Evolutionary conservation across 805 yeast genomes (phyloP).

Genomic region (Wickerhamomyces pijperi): DNA sequence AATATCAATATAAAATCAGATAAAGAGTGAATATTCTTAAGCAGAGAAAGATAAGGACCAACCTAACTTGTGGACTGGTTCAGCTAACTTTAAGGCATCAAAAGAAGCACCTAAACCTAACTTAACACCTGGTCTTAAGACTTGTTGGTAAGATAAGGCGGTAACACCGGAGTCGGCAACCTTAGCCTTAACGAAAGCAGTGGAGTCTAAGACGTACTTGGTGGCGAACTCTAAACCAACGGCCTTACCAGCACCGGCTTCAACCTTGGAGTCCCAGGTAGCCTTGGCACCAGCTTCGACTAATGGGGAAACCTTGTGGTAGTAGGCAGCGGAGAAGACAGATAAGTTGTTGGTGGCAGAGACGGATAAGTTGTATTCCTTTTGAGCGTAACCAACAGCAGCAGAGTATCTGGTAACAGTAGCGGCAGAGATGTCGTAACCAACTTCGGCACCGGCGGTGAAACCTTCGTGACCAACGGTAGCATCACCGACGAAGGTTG

Average conservation of each 20-base stretch:
- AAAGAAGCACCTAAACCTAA: conserved; percentile 95
- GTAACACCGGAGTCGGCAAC: conserved; percentile 93
- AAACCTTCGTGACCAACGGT: conserved; percentile 93
- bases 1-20: too few species aligned
- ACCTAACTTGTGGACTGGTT: conserved; percentile 97
- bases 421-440: conserved; percentile 91
- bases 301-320: conserved; percentile 84
- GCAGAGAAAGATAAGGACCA: conserved; percentile 89
- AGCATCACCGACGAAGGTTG: conserved; percentile 89
- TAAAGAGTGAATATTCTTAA: conserved; percentile 24
- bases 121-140: conserved; percentile 90
- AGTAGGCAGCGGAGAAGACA: conserved; percentile 89
- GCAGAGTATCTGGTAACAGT: conserved; percentile 88
- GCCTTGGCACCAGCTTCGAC: conserved; percentile 99
- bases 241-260: conserved; percentile 56
- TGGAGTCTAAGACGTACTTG: conserved; percentile 79
- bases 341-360: conserved; percentile 79
- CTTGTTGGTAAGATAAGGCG: conserved; percentile 89
- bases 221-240: conserved; percentile 94
- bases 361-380: conserved; percentile 71
- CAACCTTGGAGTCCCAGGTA: conserved; percentile 74
- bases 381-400: conserved; percentile 86
- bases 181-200: conserved; percentile 93
- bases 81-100: conserved; percentile 90
- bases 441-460: conserved; percentile 94